Evolutionary conservation across 768 basidiomycete genomes (phyloP).

Genomic region (Krasilnikovozyma curviuscula): DNA sequence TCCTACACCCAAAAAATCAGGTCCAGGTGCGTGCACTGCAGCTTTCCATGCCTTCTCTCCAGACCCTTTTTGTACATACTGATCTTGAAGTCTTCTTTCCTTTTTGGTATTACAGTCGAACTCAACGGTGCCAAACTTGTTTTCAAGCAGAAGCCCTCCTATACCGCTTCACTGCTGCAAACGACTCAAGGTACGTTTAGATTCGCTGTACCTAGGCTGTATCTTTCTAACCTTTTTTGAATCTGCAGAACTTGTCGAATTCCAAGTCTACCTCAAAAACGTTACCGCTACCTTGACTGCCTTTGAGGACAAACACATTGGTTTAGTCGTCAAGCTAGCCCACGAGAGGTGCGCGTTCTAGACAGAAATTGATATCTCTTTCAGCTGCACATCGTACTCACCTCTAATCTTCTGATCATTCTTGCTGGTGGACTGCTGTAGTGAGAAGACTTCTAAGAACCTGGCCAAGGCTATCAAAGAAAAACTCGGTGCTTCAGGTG

Average conservation of each 20-base stretch:
- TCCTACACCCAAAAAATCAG: no score
- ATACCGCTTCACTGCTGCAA: no score
- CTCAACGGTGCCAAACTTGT: not conserved
- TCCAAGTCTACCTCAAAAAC: conserved; percentile 27
- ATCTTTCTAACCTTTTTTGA: not conserved
- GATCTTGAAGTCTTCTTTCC: not conserved
- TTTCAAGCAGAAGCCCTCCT: not conserved
- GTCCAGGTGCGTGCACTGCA: no score
- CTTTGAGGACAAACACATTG: conserved; percentile 47
- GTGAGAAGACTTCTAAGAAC: conserved; percentile 48
- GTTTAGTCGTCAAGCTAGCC: conserved; percentile 59
- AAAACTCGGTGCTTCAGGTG: conserved; percentile 41
- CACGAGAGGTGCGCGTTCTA: conserved; percentile 52
- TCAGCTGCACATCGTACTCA: not conserved
- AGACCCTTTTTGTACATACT: not conserved
- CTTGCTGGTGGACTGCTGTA: conserved; percentile 23
- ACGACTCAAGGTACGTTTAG: no score
- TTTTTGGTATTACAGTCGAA: not conserved
- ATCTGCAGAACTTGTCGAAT: conserved; percentile 15
- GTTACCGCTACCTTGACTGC: no score
- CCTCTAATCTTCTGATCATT: not conserved
- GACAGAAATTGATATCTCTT: not conserved
- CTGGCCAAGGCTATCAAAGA: conserved; percentile 53
- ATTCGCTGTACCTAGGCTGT: not conserved
- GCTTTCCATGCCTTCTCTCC: not conserved